Evolutionary conservation across 768 basidiomycete genomes (phyloP), one percentile per base, ranked within the genome.

Genomic region (Pleurotus tuoliensis): DNA sequence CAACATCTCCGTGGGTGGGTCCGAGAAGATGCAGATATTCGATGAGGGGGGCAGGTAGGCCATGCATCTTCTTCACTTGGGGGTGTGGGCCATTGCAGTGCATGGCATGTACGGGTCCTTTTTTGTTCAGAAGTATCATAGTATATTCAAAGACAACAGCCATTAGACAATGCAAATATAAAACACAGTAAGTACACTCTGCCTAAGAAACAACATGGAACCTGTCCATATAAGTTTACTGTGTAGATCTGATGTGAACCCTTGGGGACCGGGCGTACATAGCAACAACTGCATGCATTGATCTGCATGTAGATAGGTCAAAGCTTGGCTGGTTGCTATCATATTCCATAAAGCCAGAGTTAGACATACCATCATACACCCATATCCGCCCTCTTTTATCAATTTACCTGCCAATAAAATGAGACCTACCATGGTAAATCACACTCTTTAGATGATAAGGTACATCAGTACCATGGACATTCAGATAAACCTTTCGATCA

Each of bases 341-440:
- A 38, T 24, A n/a, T 9, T 47, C 38, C 20, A 11, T n/a, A 20
- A 43, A n/a, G 15, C 57, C 37, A 8, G 49, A 47, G 50, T 48
- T 62, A 20, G 51, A 25, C 30, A 64, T 64, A 3, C 66, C 65
- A 59, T 67, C 65, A 63, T 67, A 54, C 56, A 47, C 58, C 62
- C 66, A 67, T n/a, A 67, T 30, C n/a, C 54, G 27, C 11, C 55
- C 55, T 34, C 56, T 30, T 15, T 25, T 5, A 13, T 25, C 56
- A 34, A 66, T 53, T 13, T 63, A 43, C 15, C 56, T 48, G 27
- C 58, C 40, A 25, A 60, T 58, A 41, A 65, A 67, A 52, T 67
- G 66, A 41, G 38, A 18, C 34, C 53, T 41, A 20, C 58, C 61
- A 63, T 49, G 55, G 40, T 66, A 67, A 13, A 67, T 58, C 24